Base-by-base conservation (phyloP, 371 early-diverging fungal species). In the Mucor lusitanicus region DNA sequence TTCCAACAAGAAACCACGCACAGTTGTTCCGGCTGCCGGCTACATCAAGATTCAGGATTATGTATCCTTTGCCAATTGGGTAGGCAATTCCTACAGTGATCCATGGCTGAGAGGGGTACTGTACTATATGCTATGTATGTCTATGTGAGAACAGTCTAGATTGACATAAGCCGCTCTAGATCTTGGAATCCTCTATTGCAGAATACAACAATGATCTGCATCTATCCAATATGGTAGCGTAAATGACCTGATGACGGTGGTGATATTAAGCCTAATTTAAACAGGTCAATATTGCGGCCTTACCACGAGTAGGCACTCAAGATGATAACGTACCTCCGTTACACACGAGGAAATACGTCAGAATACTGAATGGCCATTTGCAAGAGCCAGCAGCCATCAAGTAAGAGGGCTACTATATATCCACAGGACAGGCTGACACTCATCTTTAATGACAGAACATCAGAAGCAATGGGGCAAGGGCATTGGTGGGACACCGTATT, bases 261-360 rank as follows among this genome's bases (percentile, higher is more conserved):
- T 32, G 12, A 61, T 42, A 57, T 46, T 42, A 11, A 27, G 37
- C 7, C 30, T 39, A 40, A 44, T 48, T 42, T 54, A 32, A 28
- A 40, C 67, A 89, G 90, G 84, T 74, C 7, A 85, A 87, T 1
- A 70, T 92, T 7, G 84, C 89, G 6, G 79, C 90, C 21, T 63
- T 90, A 30, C 86, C 87, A 11, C 74, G 90, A 13, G 72, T 76
- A 13, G 92, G 92, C 0, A 74, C 82, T 35, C 76, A 77, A 19
- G 92, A 92, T 63, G 87, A 89, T 61, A 91, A 91, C 69, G 92
- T 92, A 1, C 90, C 92, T 1, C 90, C 92, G 1, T 68, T 90
- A 53, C 88, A 90, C 67, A 84, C 88, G 0, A 68, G 90, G 3
- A 85, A 86, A 58, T 74, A 88, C 56, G 82, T 86, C 6, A 77